These are phyloP conservation scores for Sisymbrium irio DNA, from an alignment of 345 rosid genomes.

Conservation along the genomic window DNA sequence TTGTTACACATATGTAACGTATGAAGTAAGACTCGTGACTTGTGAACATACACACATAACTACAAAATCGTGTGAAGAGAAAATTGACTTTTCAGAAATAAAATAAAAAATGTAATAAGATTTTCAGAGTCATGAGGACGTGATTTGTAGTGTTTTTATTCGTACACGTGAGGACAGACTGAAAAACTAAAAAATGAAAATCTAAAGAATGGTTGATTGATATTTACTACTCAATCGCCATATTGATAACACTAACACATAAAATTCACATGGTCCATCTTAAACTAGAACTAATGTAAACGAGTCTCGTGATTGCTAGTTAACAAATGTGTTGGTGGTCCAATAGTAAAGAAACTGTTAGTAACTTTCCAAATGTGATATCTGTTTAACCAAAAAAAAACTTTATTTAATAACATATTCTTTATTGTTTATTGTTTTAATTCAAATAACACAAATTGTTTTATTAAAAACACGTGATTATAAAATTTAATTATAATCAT, in stretches of 20 bases:
- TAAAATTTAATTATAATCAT: too few species aligned
- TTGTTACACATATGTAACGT: neutral
- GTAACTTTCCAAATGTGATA: too few species aligned
- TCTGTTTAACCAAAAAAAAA: too few species aligned
- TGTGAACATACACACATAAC: constrained; percentile 7
- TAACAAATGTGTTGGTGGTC: too few species aligned
- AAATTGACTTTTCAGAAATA: neutral
- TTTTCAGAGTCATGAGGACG: neutral
- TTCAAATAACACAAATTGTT: too few species aligned
- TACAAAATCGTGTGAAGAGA: neutral
- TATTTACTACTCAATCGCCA: neutral
- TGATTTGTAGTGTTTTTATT: constrained; percentile 9
- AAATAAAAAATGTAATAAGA: neutral
- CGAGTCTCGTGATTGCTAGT: too few species aligned
- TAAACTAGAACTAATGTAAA: too few species aligned
- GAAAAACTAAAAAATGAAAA: neutral
- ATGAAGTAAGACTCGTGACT: constrained; percentile 10
- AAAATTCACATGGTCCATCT: neutral
- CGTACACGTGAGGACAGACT: constrained; percentile 3
- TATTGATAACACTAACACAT: neutral
- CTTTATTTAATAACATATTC: too few species aligned
- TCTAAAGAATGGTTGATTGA: neutral
- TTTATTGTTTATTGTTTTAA: too few species aligned
- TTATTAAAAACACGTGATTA: too few species aligned
- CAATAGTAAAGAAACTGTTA: too few species aligned